A percentile compares a stretch with the other conserved stretches of the same genome.
phyloP scores from a whole-genome alignment of 2,329 filamentous ascomycete species.

The Arthrobotrys sphaeroides region DNA sequence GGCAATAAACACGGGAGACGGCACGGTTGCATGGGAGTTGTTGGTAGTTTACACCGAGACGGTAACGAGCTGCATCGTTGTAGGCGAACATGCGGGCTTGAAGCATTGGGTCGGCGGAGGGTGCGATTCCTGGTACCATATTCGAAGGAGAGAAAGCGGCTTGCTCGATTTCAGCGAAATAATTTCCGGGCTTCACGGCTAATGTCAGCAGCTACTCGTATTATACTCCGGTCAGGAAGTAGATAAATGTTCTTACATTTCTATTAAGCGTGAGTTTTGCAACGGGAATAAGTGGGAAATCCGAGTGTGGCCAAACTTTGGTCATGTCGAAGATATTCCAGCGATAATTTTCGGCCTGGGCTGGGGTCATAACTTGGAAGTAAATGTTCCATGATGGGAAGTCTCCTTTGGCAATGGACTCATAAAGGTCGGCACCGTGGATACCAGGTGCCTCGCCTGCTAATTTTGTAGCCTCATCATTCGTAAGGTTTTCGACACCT shows the following conservation, averaged over 20 bases:
- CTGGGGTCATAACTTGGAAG: conserved; percentile 71
- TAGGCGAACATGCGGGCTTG: conserved; percentile 72
- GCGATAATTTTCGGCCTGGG: conserved; percentile 70
- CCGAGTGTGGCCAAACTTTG: conserved; percentile 73
- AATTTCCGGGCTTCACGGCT: conserved; percentile 54
- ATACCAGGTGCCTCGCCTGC: conserved; percentile 70
- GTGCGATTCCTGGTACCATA: conserved; percentile 72
- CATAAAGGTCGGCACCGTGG: conserved; percentile 72
- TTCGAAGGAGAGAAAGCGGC: conserved; percentile 73
- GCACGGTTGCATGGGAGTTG: conserved; percentile 70
- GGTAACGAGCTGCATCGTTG: conserved; percentile 71
- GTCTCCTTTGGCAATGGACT: conserved; percentile 71
- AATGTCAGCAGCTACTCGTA: background rate
- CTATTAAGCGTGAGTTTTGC: conserved; percentile 72
- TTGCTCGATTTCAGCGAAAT: conserved; percentile 76
- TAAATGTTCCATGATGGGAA: conserved; percentile 72
- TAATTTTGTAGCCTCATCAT: conserved; percentile 63
- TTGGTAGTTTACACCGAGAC: conserved; percentile 72
- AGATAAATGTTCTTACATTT: conserved; percentile 63
- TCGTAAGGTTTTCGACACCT: conserved; percentile 70
- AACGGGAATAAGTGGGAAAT: conserved; percentile 71
- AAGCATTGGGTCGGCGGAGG: conserved; percentile 71
- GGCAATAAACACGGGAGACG: conserved; percentile 58
- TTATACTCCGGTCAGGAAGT: too few species aligned
- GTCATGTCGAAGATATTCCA: conserved; percentile 76